Conservation (phyloP, 805 yeast genomes). For the Metschnikowia cubensis region DNA sequence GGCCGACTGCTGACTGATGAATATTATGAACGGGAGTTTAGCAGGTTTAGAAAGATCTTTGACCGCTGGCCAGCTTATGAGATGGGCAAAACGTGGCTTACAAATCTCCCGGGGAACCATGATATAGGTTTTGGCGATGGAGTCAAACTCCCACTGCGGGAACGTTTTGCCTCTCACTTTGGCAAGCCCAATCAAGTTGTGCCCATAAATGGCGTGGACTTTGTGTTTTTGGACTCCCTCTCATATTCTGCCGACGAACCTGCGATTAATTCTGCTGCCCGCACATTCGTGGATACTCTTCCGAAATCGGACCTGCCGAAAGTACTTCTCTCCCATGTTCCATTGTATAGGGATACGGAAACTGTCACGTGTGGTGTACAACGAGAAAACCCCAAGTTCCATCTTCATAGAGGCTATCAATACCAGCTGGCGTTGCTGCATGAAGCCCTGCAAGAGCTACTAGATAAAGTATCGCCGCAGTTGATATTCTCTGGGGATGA, state of each 20-base stretch:
- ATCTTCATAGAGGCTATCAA: conserved; percentile 22
- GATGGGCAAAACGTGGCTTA: conserved; percentile 26
- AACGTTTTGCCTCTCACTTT: conserved; percentile 28
- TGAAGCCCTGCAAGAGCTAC: conserved; percentile 16
- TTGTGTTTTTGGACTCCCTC: conserved; percentile 21
- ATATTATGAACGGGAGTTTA: conserved; percentile 27
- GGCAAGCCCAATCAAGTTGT: conserved; percentile 29
- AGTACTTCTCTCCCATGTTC: conserved; percentile 24
- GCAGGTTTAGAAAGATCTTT: conserved; percentile 34
- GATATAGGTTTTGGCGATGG: conserved; percentile 27
- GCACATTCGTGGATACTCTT: conserved; percentile 14
- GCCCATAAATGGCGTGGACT: conserved; percentile 30
- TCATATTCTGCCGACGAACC: conserved; percentile 16
- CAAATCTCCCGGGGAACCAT: conserved; percentile 30
- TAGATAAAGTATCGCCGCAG: conserved; percentile 17
- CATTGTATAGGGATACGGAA: conserved; percentile 20
- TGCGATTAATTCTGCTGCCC: conserved; percentile 12
- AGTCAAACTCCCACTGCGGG: conserved; percentile 20
- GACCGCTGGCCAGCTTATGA: conserved; percentile 17
- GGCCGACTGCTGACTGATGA: conserved; percentile 32
- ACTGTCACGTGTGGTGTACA: conserved; percentile 20
- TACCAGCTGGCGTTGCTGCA: conserved; percentile 23
- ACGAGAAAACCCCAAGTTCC: conserved; percentile 18
- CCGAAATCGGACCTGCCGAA: conserved; percentile 14
- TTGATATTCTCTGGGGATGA: conserved; percentile 27